These are phyloP conservation scores for Trebouxiophyceae sp. DNA, from an alignment of 163 green algal species.

Conservation along the genomic window DNA sequence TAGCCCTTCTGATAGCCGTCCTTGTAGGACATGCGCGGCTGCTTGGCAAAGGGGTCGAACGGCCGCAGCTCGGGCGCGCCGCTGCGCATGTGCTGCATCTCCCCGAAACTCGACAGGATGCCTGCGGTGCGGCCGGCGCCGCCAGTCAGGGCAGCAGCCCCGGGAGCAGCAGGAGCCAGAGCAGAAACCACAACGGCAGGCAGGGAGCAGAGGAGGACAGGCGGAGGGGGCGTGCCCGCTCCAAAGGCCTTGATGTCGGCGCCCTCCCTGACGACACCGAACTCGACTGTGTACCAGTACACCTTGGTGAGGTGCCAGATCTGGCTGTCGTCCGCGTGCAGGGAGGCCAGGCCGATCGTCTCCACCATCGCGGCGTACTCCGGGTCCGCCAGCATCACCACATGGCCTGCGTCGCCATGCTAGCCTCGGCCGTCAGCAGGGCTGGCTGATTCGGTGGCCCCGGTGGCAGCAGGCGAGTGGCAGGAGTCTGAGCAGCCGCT, in stretches of 20 bases:
- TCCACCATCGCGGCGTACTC: conserved; percentile 71
- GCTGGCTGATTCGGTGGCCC: no score
- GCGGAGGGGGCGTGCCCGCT: conserved; percentile 22
- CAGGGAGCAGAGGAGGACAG: not conserved
- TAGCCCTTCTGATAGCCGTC: conserved; percentile 65
- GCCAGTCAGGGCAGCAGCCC: not conserved
- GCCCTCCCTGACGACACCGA: conserved; percentile 75
- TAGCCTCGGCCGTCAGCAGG: no score
- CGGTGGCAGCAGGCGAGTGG: no score
- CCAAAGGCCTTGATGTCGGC: conserved; percentile 73
- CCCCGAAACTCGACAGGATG: conserved; percentile 76
- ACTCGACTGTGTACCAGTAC: conserved; percentile 89
- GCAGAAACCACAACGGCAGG: not conserved
- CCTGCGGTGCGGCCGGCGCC: conserved; percentile 22
- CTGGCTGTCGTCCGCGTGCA: conserved; percentile 73
- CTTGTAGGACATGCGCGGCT: conserved; percentile 69
- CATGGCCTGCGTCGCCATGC: conserved; percentile 67
- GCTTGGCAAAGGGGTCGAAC: conserved; percentile 70
- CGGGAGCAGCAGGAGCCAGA: not conserved
- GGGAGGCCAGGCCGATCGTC: conserved; percentile 73
- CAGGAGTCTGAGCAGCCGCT: no score
- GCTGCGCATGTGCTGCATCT: conserved; percentile 78
- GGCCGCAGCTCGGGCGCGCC: conserved; percentile 38
- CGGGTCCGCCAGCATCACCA: conserved; percentile 81
- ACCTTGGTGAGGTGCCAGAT: conserved; percentile 86